Base-by-base conservation (phyloP, 805 yeast species). In the Scheffersomyces amazonensis region DNA sequence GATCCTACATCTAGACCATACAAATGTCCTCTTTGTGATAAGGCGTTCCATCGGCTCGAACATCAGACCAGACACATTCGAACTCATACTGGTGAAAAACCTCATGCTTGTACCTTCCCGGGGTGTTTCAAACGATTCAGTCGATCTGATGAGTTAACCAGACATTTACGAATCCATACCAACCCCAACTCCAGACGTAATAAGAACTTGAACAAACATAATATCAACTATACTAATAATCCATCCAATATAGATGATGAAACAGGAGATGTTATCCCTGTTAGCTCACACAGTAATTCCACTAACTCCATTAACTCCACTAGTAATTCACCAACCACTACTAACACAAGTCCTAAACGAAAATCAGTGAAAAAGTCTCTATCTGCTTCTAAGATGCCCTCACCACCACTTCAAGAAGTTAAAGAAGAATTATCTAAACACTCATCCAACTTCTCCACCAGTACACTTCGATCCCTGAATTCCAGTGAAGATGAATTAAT, bases 11-110 rank as follows among this genome's bases (percentile, higher is more conserved):
- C 59, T 8, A 58, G 81, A 42, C 90, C 90, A 1, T 83, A 81
- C 60, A 78, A 81, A 44, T 83, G 91, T 54, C 83, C 88, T 3
- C 70, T 81, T 53, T 83, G 91, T 55, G 77, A 76, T 28, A 80
- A 83, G 58, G 87, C 87, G 0, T 83, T 83, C 54, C 87, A 82
- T 53, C 67, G 91, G 40, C 58, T 83, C 31, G 91, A 83, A 52
- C 91, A 83, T 58, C 88, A 82, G 53, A 82, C 89, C 7, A 71
- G 91, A 51, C 91, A 83, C 51, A 81, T 83, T 41, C 66, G 90
- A 52, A 83, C 89, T 10, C 91, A 83, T 52, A 83, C 91, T 0
- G 91, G 91, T 18, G 90, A 84, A 52, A 83, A 81, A 54, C 91
- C 91, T 3, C 89, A 83, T 57, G 75, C 73, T n/a, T 83, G 90